Evolutionary conservation across 1,284 basidiomycete species (phyloP), one percentile per base, ranked within the genome.

Genomic region (Schizopora paradoxa): DNA sequence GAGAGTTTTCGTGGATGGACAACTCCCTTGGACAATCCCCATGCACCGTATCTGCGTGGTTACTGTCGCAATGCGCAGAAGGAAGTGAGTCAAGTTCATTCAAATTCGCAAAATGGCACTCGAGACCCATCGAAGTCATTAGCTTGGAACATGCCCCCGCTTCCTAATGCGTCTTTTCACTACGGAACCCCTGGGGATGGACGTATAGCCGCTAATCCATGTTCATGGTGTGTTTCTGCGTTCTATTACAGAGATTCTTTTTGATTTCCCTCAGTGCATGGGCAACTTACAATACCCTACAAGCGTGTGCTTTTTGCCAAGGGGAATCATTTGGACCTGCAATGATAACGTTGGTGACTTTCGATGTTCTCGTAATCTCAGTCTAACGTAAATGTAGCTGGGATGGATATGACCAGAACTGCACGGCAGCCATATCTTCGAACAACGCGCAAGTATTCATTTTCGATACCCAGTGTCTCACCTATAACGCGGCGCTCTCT

Each of bases 211-310:
- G 44, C 32, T 27, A 47, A 46, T 23, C 32, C 23, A 10, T 51
- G 49, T 27, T 16, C 19, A 18, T 49, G 45, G 45, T 47, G 21
- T 25, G 45, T 14, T 13, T 8, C 25, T 13, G 26, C 34, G 19
- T 5, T 19, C 8, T n/a, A 19, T 5, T n/a, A n/a, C n/a, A 19
- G 4, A 10, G 4, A 7, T 13, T 13, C 39, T 35, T 5, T 19
- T 7, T 11, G 11, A 22, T 23, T n/a, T 5, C n/a, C n/a, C 31
- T n/a, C 19, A 49, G 49, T 19, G 46, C 49, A n/a, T 51, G 49
- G 49, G 49, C 45, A 16, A 45, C 33, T 11, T 51, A 51, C 45
- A 51, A 51, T 22, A 38, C 45, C 6, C 21, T 43, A 14, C 49
- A 51, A 25, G 49, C 45, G 14, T 51, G 49, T 33, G 45, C 49